A percentile compares a stretch with the other conserved stretches of the same genome.
These are phyloP conservation scores for Peterozyma toletana DNA, from an alignment of 805 yeast species.

Conservation along the genomic window DNA sequence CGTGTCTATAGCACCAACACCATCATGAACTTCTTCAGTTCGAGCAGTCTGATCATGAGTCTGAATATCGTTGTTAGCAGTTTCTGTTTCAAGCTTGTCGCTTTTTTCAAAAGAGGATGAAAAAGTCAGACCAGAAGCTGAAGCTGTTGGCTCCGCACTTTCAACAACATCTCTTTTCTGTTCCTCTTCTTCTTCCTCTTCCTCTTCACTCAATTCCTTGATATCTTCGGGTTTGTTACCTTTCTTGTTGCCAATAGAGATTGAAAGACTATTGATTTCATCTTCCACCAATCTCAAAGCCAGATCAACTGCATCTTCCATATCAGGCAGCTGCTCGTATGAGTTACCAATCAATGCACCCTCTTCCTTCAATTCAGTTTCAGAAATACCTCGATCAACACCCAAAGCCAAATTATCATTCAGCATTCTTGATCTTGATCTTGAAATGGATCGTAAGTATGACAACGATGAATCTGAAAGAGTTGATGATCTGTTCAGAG, in stretches of 20 bases:
- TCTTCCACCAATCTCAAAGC: constrained; percentile 28
- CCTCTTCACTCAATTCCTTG: constrained; percentile 11
- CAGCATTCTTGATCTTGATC: constrained; percentile 51
- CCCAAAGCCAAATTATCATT: constrained; percentile 25
- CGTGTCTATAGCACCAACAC: neutral
- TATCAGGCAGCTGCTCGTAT: constrained; percentile 36
- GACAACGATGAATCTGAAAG: constrained; percentile 35
- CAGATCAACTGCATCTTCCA: constrained; percentile 41
- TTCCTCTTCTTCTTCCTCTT: constrained; percentile 18
- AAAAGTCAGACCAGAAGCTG: too few species aligned
- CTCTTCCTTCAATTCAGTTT: constrained; percentile 41
- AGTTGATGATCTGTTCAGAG: constrained; percentile 14
- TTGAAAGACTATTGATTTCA: constrained; percentile 2
- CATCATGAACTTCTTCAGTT: constrained; percentile 3
- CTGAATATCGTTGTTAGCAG: neutral
- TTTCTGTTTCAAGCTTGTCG: neutral
- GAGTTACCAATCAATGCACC: constrained; percentile 54
- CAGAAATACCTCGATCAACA: constrained; percentile 13
- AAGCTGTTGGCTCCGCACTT: neutral
- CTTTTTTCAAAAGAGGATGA: neutral
- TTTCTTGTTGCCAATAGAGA: constrained; percentile 12
- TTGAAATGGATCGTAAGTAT: constrained; percentile 58
- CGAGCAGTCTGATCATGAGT: neutral
- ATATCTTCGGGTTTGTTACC: constrained; percentile 11
- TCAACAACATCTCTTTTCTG: constrained; percentile 16